These are phyloP conservation scores for Cystofilobasidium macerans DNA, from an alignment of 768 basidiomycete species.

Conservation along the genomic window DNA sequence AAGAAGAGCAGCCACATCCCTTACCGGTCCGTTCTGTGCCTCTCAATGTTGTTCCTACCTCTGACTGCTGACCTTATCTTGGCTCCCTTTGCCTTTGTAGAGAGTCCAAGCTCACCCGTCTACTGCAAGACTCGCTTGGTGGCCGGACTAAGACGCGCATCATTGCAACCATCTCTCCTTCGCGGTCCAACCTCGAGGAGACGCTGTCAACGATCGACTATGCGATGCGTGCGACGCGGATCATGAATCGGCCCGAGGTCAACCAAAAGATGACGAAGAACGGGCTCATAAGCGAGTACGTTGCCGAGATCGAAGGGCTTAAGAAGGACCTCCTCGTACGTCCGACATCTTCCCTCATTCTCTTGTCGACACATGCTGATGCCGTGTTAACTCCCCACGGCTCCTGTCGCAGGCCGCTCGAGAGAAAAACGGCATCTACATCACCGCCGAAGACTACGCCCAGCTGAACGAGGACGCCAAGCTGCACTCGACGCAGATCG, in stretches of 20 bases:
- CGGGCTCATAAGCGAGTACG: conserved; percentile 82
- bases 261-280: conserved; percentile 91
- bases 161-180: conserved; percentile 90
- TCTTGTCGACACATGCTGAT: no score
- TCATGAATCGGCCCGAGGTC: conserved; percentile 86
- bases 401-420: conserved; percentile 52
- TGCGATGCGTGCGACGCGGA: conserved; percentile 86
- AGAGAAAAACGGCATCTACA: conserved; percentile 67
- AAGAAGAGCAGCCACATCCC: conserved; percentile 85
- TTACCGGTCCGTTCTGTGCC: conserved; percentile 54
- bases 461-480: conserved; percentile 50
- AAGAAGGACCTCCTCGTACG: conserved; percentile 63
- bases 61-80: conserved; percentile 32
- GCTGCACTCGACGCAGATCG: conserved; percentile 59
- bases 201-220: conserved; percentile 96
- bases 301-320: conserved; percentile 82
- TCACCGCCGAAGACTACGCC: neutral
- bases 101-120: conserved; percentile 92
- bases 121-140: conserved; percentile 97
- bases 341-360: conserved; percentile 6
- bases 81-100: conserved; percentile 7
- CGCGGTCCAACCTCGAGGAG: conserved; percentile 87
- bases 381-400: neutral
- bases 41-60: neutral
- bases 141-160: conserved; percentile 96